Conservation (phyloP, 257 asterid species). For the Solanum pinnatisectum region DNA sequence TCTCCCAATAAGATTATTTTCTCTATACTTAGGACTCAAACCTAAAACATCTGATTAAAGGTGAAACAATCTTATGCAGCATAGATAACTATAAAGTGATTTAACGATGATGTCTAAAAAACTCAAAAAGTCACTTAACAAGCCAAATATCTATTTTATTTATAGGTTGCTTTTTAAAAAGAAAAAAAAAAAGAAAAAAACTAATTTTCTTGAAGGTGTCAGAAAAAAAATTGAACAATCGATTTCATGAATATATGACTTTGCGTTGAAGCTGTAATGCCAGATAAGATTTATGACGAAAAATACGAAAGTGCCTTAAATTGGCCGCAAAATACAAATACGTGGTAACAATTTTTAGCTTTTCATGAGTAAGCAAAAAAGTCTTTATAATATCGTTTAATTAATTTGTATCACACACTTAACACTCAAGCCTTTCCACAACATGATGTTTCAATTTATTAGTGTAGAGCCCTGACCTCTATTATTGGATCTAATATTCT, state of each 20-base stretch:
- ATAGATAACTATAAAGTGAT: too few species aligned
- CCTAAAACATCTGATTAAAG: too few species aligned
- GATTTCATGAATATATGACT: neutral
- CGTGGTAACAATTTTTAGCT: conserved; percentile 16
- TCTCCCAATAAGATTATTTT: too few species aligned
- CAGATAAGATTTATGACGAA: neutral
- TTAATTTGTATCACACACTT: neutral
- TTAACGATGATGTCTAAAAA: too few species aligned
- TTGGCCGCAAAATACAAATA: conserved; percentile 1
- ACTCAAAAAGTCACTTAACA: too few species aligned
- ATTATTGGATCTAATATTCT: neutral
- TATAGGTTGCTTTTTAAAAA: neutral
- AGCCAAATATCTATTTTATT: too few species aligned
- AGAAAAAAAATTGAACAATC: neutral
- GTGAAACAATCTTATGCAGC: accelerated
- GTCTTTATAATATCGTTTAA: too few species aligned
- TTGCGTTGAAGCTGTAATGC: neutral
- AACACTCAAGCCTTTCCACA: neutral
- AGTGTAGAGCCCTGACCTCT: neutral
- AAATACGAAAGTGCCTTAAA: neutral
- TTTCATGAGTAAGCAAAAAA: neutral
- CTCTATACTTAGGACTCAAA: too few species aligned
- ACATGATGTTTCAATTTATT: neutral
- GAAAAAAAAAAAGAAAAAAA: too few species aligned
- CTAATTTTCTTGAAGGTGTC: too few species aligned